Conservation (phyloP, 345 rosid species). For the Lepidium sativum region DNA sequence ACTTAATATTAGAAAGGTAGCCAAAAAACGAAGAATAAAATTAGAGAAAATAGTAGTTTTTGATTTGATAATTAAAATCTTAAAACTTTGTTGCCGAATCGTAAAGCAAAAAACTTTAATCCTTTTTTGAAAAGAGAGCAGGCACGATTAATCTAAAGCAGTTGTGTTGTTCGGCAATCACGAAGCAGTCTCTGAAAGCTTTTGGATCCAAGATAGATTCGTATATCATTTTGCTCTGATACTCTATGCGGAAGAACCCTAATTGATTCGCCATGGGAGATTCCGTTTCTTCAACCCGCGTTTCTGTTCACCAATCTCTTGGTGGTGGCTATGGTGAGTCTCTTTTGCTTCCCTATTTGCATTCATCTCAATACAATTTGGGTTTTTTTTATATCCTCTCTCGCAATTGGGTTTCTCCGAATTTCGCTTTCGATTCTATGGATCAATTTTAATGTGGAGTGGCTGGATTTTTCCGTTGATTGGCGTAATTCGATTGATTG, state of each 20-base stretch:
- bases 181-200: not conserved
- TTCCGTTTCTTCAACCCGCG: constrained; percentile 29
- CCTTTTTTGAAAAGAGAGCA: constrained; percentile 1
- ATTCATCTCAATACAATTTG: not conserved
- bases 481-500: not conserved
- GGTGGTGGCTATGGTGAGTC: constrained; percentile 64
- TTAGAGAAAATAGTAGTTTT: not conserved
- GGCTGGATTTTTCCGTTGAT: not conserved
- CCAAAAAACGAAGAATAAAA: not conserved
- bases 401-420: not conserved
- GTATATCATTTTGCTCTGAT: not conserved
- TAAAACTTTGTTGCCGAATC: constrained; percentile 13
- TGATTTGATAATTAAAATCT: not conserved
- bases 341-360: not conserved
- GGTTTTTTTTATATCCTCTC: not conserved
- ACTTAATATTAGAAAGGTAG: not conserved
- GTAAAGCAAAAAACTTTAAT: constrained; percentile 4
- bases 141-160: constrained; percentile 6
- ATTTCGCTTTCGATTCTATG: not conserved
- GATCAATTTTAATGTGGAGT: not conserved
- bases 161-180: not conserved
- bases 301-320: constrained; percentile 62
- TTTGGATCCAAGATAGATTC: not conserved
- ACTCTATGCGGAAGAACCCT: constrained; percentile 21
- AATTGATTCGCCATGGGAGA: constrained; percentile 46